Percentiles rank a stretch among this genome's conserved stretches.
These are phyloP conservation scores for Yarrowia galli DNA, from an alignment of 1,139 yeast genomes.

Conservation along the genomic window DNA sequence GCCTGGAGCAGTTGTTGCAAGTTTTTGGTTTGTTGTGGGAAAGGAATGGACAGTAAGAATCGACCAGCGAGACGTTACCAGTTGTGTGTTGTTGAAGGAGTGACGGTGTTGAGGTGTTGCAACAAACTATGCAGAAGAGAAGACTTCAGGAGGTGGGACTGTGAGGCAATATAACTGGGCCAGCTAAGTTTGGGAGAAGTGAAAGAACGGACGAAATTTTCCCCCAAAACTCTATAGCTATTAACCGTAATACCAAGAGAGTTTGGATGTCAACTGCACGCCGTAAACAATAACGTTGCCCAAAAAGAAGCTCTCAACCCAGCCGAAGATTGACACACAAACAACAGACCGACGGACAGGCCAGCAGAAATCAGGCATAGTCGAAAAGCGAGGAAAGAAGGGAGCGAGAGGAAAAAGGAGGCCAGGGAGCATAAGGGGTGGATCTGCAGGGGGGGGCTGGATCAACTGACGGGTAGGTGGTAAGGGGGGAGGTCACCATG, in stretches of 20 bases:
- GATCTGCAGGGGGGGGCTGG: conserved; percentile 38
- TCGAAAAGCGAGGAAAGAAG: conserved; percentile 7
- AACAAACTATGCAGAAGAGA: conserved; percentile 31
- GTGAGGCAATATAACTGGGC: conserved; percentile 38
- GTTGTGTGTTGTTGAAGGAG: conserved; percentile 33
- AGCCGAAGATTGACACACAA: conserved; percentile 21
- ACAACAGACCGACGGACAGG: conserved; percentile 22
- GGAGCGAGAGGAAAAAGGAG: conserved; percentile 19
- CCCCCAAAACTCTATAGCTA: conserved; percentile 6
- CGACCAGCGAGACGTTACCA: conserved; percentile 38
- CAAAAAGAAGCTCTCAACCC: conserved; percentile 33
- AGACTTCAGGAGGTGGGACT: conserved; percentile 24
- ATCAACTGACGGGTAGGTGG: neutral
- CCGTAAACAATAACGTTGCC: conserved; percentile 36
- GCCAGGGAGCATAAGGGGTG: conserved; percentile 8
- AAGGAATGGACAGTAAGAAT: conserved; percentile 38
- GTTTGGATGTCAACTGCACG: conserved; percentile 23
- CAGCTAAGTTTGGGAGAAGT: conserved; percentile 32
- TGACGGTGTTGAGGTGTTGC: conserved; percentile 36
- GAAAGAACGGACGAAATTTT: conserved; percentile 20
- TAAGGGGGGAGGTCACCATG: neutral
- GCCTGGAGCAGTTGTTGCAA: conserved; percentile 38
- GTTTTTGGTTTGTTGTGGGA: neutral
- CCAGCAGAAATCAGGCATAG: conserved; percentile 3
- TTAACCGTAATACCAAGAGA: conserved; percentile 1